Conservation (phyloP, 345 rosid genomes). For the Camelina neglecta region DNA sequence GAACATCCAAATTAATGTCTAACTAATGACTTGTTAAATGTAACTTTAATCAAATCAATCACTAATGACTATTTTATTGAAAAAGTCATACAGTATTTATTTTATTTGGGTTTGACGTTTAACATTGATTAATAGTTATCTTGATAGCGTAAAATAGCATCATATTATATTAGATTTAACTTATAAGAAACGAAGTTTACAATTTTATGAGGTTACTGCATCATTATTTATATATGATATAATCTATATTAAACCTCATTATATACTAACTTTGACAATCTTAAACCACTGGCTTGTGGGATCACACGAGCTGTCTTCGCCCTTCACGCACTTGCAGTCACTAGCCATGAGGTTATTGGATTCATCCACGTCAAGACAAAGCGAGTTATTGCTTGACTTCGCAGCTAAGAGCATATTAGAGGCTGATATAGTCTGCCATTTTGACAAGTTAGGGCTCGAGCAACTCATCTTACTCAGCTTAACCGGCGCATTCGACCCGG, state of each 20-base stretch:
- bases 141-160: too few relatives aligned
- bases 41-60: too few relatives aligned
- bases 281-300: constrained; percentile 77
- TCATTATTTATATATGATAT: not conserved
- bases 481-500: constrained; percentile 45
- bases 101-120: too few relatives aligned
- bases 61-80: too few relatives aligned
- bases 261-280: constrained; percentile 52
- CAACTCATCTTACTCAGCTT: constrained; percentile 52
- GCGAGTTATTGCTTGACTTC: constrained; percentile 35
- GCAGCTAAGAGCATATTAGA: constrained; percentile 78
- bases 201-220: not conserved
- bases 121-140: too few relatives aligned
- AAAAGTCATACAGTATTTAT: too few relatives aligned
- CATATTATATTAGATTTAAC: too few relatives aligned
- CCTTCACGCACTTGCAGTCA: constrained; percentile 57
- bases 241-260: not conserved
- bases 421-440: constrained; percentile 69
- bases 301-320: constrained; percentile 52
- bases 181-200: not conserved
- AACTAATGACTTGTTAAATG: too few relatives aligned
- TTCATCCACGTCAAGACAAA: constrained; percentile 74
- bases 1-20: too few relatives aligned
- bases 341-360: constrained; percentile 43
- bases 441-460: constrained; percentile 45